A percentile compares a stretch with the other conserved stretches of the same genome.
Conservation (phyloP, 495 filamentous ascomycete genomes). For the Rostrohypoxylon terebratum region DNA sequence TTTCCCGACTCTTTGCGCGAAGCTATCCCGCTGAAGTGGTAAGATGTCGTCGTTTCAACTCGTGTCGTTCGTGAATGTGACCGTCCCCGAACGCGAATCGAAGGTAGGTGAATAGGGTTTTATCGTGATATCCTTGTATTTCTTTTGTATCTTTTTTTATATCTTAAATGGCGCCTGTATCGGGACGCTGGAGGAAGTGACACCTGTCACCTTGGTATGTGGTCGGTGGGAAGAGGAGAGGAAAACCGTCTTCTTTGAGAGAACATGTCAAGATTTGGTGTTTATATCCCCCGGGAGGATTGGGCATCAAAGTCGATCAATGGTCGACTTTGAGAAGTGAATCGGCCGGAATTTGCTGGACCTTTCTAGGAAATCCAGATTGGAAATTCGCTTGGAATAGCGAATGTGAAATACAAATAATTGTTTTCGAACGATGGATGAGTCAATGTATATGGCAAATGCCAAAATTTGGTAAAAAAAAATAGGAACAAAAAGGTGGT, state of each 20-base stretch:
- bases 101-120: conserved; percentile 14
- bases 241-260: conserved; percentile 61
- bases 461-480: conserved; percentile 50
- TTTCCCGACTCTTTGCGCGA: conserved; percentile 52
- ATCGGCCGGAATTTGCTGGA: conserved; percentile 48
- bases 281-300: conserved; percentile 53
- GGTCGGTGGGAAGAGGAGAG: conserved; percentile 66
- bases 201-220: conserved; percentile 67
- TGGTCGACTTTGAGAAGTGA: conserved; percentile 46
- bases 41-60: conserved; percentile 13
- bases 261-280: conserved; percentile 62
- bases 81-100: conserved; percentile 41
- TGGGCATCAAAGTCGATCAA: conserved; percentile 48
- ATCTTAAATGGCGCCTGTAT: conserved; percentile 57
- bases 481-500: conserved; percentile 41
- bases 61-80: conserved; percentile 28
- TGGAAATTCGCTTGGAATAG: conserved; percentile 39
- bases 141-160: conserved; percentile 36
- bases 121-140: conserved; percentile 39
- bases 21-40: conserved; percentile 38
- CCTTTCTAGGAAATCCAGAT: conserved; percentile 43
- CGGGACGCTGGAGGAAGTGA: conserved; percentile 62
- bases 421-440: conserved; percentile 41
- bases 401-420: conserved; percentile 40
- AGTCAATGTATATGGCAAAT: conserved; percentile 48